A percentile compares a stretch with the other conserved stretches of the same genome.
phyloP scores from a whole-genome alignment of 1,139 yeast genomes.

The Saccharomycopsis crataegensis region DNA sequence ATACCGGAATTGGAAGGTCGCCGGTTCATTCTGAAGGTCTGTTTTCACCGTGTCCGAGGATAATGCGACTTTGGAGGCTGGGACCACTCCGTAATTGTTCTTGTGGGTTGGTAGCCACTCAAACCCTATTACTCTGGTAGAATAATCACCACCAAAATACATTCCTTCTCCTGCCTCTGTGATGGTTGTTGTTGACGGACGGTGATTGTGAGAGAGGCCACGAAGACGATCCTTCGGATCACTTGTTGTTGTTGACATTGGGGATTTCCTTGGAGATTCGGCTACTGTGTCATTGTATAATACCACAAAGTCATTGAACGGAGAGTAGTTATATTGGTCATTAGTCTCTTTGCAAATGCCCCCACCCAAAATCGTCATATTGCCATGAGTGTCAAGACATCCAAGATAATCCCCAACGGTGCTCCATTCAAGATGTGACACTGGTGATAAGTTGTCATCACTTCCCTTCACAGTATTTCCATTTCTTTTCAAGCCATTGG shows the following conservation, averaged over 20 bases:
- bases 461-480: background rate
- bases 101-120: slow-evolving; percentile 12
- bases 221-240: no score
- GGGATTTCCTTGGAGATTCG: slow-evolving; percentile 35
- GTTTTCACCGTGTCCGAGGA: slow-evolving; percentile 22
- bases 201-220: background rate
- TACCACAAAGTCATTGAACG: slow-evolving; percentile 16
- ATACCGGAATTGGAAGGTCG: slow-evolving; percentile 37
- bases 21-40: slow-evolving; percentile 24
- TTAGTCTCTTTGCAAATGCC: slow-evolving; percentile 11
- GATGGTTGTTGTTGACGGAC: background rate
- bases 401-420: slow-evolving; percentile 16
- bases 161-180: background rate
- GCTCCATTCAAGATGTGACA: slow-evolving; percentile 18
- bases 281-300: slow-evolving; percentile 8
- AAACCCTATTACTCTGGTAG: slow-evolving; percentile 7
- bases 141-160: background rate
- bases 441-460: background rate
- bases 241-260: background rate
- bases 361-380: slow-evolving; percentile 13
- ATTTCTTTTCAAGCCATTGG: background rate
- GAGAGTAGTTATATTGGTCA: slow-evolving; percentile 5
- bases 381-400: slow-evolving; percentile 15
- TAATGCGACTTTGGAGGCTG: slow-evolving; percentile 35
- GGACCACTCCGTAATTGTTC: slow-evolving; percentile 35